Conservation (phyloP, 805 yeast species). For the Lachancea mirantina region DNA sequence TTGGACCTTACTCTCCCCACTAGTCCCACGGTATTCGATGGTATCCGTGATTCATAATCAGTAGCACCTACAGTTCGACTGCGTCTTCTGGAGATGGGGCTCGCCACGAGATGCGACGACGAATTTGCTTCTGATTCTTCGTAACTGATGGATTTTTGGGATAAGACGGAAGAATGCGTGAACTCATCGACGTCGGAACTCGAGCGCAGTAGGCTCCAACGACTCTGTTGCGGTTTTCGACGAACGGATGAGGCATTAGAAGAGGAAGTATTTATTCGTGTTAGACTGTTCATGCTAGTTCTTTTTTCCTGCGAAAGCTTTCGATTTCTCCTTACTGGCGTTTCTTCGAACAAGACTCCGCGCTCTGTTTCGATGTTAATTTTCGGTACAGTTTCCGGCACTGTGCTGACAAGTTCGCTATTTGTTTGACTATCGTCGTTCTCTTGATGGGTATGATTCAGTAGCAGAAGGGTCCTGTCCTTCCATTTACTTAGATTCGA, state of each 20-base stretch:
- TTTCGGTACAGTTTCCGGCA: constrained; percentile 2
- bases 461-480: neutral
- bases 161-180: neutral
- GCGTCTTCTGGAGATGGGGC: constrained; percentile 18
- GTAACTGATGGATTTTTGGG: neutral
- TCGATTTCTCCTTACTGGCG: neutral
- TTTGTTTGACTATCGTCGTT: neutral
- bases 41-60: constrained; percentile 12
- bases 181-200: constrained; percentile 3
- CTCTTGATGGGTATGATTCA: neutral
- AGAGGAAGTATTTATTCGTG: constrained; percentile 7
- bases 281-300: constrained; percentile 7
- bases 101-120: constrained; percentile 1
- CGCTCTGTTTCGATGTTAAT: constrained; percentile 3
- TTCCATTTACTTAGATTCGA: neutral
- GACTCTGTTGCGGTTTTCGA: neutral
- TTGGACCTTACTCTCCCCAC: constrained; percentile 8
- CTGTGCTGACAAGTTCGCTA: constrained; percentile 1
- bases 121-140: constrained; percentile 1
- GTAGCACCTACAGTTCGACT: constrained; percentile 28
- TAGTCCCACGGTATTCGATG: neutral
- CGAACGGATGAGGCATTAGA: constrained; percentile 11
- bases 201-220: constrained; percentile 3
- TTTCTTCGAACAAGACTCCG: neutral
- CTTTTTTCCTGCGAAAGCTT: constrained; percentile 3